Base-by-base conservation (phyloP, 192 early-diverging fungal genomes). In the Mortierella alpina region DNA sequence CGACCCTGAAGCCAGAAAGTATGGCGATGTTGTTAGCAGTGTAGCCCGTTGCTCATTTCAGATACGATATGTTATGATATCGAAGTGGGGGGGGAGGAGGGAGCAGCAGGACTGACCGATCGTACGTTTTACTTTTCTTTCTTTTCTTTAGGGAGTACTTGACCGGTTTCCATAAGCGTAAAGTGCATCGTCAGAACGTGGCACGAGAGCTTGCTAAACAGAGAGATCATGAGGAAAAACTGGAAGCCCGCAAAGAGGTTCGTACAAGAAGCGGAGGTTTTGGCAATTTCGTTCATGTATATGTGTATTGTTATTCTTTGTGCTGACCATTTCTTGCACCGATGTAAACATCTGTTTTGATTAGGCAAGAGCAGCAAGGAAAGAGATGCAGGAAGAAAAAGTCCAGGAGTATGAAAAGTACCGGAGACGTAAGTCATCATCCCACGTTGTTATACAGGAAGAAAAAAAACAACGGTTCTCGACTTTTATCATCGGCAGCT, bases 91-190 rank as follows among this genome's bases (percentile, higher is more conserved):
- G 40, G 45, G 7, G 45, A 66, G n/a, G 45, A 56, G n/a, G 56
- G 22, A 31, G 18, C 39, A 5, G 41, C n/a, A 14, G 44, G n/a
- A 31, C 31, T n/a, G 23, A 13, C 68, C 48, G 20, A 54, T 10
- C 45, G 4, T 18, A 23, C 23, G 46, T 73, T 14, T 17, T 68
- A 49, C 22, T n/a, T 53, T 20, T 45, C 51, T 70, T 22, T 40
- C 59, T 55, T 10, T 55, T 58, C 55, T 0, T 42, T 56, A 91
- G 90, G 18, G 87, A 91, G 40, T 94, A 89, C 57, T 80, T 94
- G 50, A 94, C 92, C 5, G 92, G 93, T 22, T 94, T 94, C 73
- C 91, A 92, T 70, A 94, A 94, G 72, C 88, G 93, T 68, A 94
- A 94, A 59, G 78, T 90, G 4, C 88, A 94, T 66, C 86, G 92